Percentiles rank a stretch among this genome's conserved stretches.
These are phyloP conservation scores for Dentipellis sp. DNA, from an alignment of 768 basidiomycete genomes.

Conservation along the genomic window DNA sequence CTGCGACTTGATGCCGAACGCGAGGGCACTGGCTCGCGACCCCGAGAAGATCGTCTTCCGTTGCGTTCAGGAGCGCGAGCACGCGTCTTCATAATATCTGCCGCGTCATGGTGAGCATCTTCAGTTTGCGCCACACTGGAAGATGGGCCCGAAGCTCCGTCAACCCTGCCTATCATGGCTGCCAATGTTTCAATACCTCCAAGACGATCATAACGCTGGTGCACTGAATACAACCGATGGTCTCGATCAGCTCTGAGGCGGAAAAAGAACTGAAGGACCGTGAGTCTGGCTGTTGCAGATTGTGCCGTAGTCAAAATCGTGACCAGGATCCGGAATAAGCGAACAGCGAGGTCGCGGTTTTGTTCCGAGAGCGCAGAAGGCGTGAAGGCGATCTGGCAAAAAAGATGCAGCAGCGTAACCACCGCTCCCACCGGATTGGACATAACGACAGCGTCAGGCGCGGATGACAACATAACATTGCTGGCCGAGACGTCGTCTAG, in stretches of 20 bases:
- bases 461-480: slow-evolving; percentile 16
- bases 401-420: slow-evolving; percentile 53
- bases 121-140: slow-evolving; percentile 7
- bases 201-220: slow-evolving; percentile 43
- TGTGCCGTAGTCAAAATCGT: slow-evolving; percentile 34
- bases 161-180: slow-evolving; percentile 48
- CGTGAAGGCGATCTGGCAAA: slow-evolving; percentile 64
- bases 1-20: slow-evolving; percentile 14
- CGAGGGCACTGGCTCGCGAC: slow-evolving; percentile 11
- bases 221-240: slow-evolving; percentile 71
- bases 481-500: slow-evolving; percentile 25
- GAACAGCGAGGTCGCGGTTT: slow-evolving; percentile 44
- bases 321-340: slow-evolving; percentile 44
- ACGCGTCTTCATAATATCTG: slow-evolving; percentile 8
- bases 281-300: slow-evolving; percentile 54
- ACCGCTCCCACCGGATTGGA: slow-evolving; percentile 50
- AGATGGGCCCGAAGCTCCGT: slow-evolving; percentile 14
- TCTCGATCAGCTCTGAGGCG: slow-evolving; percentile 84
- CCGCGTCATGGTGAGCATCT: slow-evolving; percentile 3
- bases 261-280: slow-evolving; percentile 79
- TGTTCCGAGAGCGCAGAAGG: slow-evolving; percentile 39
- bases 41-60: slow-evolving; percentile 13
- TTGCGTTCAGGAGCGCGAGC: slow-evolving; percentile 13
- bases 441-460: slow-evolving; percentile 10
- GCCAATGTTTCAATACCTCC: slow-evolving; percentile 52